Percentiles rank a stretch among this genome's conserved stretches.
phyloP scores from a whole-genome alignment of 805 yeast genomes.

The Lachancea kluyveri region DNA sequence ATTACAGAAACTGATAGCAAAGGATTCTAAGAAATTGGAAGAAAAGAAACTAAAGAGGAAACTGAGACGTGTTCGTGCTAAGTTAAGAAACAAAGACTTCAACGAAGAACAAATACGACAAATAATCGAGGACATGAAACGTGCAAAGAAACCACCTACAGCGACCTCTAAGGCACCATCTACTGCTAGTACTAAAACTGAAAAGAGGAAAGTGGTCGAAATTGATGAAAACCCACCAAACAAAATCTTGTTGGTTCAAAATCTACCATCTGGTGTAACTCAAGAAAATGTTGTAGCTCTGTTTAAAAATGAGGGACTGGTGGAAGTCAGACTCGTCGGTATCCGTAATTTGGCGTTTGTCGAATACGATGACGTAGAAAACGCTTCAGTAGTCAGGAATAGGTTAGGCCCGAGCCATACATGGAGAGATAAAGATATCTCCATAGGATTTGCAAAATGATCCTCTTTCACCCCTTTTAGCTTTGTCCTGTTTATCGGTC shows the following conservation, averaged over 20 bases:
- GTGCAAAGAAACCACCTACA: background rate
- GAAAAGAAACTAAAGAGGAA: constrained; percentile 13
- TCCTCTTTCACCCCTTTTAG: background rate
- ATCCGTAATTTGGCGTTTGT: constrained; percentile 71
- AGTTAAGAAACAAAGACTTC: constrained; percentile 17
- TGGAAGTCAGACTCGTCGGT: constrained; percentile 59
- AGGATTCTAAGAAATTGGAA: too few relatives aligned
- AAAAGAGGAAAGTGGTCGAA: constrained; percentile 15
- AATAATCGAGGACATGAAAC: constrained; percentile 6
- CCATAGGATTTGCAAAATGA: constrained; percentile 28
- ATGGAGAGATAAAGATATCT: constrained; percentile 11
- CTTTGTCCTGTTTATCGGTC: background rate
- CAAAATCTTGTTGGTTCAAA: constrained; percentile 60
- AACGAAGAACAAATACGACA: constrained; percentile 11
- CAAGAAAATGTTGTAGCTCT: constrained; percentile 35
- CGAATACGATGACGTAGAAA: constrained; percentile 56
- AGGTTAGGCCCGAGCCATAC: constrained; percentile 13
- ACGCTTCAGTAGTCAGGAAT: constrained; percentile 34
- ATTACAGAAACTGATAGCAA: too few relatives aligned
- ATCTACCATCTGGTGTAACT: constrained; percentile 43
- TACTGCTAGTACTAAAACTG: constrained; percentile 3
- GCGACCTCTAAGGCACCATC: constrained; percentile 1
- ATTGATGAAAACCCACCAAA: constrained; percentile 52
- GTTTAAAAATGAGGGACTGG: constrained; percentile 55
- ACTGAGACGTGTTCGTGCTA: constrained; percentile 20